Conservation (phyloP, 495 filamentous ascomycete genomes). For the Peziza echinospora region DNA sequence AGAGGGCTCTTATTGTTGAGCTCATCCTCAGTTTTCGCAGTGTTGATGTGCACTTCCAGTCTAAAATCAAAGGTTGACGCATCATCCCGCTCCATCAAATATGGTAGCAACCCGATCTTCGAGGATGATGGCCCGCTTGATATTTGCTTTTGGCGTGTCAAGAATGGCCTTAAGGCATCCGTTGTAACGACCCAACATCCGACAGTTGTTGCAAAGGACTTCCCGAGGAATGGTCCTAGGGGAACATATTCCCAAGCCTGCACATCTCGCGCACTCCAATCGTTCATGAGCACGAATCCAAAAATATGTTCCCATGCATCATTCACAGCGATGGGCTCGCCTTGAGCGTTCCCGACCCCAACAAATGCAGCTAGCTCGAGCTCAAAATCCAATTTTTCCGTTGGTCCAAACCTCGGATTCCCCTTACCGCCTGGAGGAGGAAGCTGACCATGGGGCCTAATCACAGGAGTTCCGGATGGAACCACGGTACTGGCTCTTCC, state of each 20-base stretch:
- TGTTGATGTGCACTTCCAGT: constrained; percentile 51
- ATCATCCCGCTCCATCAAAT: constrained; percentile 35
- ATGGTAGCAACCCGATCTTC: constrained; percentile 3
- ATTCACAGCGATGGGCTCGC: constrained; percentile 37
- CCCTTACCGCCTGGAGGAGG: constrained; percentile 23
- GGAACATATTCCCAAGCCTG: constrained; percentile 82
- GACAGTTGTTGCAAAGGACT: constrained; percentile 84
- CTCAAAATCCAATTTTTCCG: constrained; percentile 59
- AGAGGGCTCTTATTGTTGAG: neutral
- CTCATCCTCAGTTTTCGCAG: constrained; percentile 16
- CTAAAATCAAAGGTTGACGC: constrained; percentile 48
- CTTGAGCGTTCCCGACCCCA: constrained; percentile 36
- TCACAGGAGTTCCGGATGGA: constrained; percentile 51
- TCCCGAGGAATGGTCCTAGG: constrained; percentile 68
- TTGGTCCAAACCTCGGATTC: constrained; percentile 38
- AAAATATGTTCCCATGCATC: constrained; percentile 62
- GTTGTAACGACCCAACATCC: constrained; percentile 73
- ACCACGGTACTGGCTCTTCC: constrained; percentile 62
- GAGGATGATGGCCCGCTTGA: neutral
- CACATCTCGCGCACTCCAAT: constrained; percentile 74
- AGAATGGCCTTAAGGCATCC: constrained; percentile 61
- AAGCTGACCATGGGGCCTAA: constrained; percentile 67
- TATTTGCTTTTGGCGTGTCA: constrained; percentile 12
- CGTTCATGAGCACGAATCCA: constrained; percentile 76
- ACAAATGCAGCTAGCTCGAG: constrained; percentile 76